Conservation (phyloP, 2,329 filamentous ascomycete species). For the Chaetomiaceae sp. region DNA sequence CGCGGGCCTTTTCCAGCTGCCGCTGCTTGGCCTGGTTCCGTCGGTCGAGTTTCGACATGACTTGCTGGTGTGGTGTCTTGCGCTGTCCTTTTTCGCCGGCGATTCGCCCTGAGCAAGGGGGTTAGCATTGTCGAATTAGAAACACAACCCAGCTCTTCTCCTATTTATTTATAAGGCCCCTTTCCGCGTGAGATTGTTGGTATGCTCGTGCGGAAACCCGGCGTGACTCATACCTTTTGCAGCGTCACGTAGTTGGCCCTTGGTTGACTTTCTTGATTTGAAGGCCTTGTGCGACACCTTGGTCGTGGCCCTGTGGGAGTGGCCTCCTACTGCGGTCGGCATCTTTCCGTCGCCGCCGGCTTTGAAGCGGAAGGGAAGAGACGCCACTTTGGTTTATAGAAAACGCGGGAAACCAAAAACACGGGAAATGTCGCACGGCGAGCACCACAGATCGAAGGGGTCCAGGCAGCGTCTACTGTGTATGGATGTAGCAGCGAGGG, state of each 20-base stretch:
- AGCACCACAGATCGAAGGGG: not conserved
- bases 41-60: conserved; percentile 95
- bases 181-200: not conserved
- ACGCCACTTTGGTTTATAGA: conserved; percentile 51
- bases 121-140: too few species aligned
- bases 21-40: conserved; percentile 92
- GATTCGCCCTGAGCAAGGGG: conserved; percentile 62
- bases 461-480: too few species aligned
- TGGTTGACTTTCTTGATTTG: conserved; percentile 88
- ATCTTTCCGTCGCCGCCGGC: conserved; percentile 70
- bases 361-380: conserved; percentile 83
- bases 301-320: conserved; percentile 90
- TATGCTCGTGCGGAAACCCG: not conserved
- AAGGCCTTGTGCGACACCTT: conserved; percentile 85
- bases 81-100: conserved; percentile 67
- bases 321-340: conserved; percentile 63
- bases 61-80: conserved; percentile 89
- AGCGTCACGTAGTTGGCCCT: conserved; percentile 77
- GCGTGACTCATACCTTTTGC: conserved; percentile 63
- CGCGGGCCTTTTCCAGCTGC: conserved; percentile 75
- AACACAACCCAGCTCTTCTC: too few species aligned
- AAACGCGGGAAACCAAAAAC: not conserved
- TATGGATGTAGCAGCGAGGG: conserved; percentile 7
- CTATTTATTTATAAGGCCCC: not conserved
- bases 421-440: not conserved